These are phyloP conservation scores for Apiotrichum laibachii DNA, from an alignment of 1,284 basidiomycete genomes.

Conservation along the genomic window DNA sequence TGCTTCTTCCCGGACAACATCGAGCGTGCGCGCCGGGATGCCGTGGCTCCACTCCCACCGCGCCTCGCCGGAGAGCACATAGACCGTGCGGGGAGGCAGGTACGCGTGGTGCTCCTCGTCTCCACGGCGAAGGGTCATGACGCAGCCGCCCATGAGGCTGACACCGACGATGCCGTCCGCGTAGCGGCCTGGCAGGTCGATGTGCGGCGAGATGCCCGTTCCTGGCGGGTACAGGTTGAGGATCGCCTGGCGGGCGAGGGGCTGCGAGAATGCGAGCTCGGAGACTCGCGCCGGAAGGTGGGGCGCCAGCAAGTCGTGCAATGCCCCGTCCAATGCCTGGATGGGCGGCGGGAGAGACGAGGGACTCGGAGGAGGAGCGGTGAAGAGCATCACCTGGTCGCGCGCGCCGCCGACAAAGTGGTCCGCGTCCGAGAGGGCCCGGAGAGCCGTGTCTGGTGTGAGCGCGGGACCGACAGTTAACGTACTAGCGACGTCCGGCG, in stretches of 20 bases:
- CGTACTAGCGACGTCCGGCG: conserved; percentile 13
- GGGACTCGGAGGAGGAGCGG: conserved; percentile 9
- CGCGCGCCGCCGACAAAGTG: conserved; percentile 42
- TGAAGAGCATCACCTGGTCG: conserved; percentile 52
- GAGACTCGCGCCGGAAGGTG: conserved; percentile 9
- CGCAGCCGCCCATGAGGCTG: conserved; percentile 41
- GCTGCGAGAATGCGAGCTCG: conserved; percentile 28
- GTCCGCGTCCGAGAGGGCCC: conserved; percentile 32
- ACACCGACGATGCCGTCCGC: conserved; percentile 50
- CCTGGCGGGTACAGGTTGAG: conserved; percentile 54
- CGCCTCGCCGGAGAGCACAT: conserved; percentile 48
- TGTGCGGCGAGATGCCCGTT: conserved; percentile 52
- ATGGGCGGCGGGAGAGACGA: conserved; percentile 30
- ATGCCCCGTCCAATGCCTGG: conserved; percentile 12
- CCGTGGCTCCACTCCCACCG: conserved; percentile 55
- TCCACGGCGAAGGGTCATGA: conserved; percentile 31
- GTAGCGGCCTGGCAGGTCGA: conserved; percentile 53
- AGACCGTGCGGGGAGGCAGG: conserved; percentile 49
- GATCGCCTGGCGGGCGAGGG: conserved; percentile 48
- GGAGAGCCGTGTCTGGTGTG: conserved; percentile 24
- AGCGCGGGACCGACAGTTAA: neutral
- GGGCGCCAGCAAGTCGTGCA: conserved; percentile 20
- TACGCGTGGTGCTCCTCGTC: conserved; percentile 40
- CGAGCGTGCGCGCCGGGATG: conserved; percentile 39
- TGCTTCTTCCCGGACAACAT: conserved; percentile 29